Evolutionary conservation across 2,329 filamentous ascomycete genomes (phyloP).

Genomic region (Fusarium papillatum): DNA sequence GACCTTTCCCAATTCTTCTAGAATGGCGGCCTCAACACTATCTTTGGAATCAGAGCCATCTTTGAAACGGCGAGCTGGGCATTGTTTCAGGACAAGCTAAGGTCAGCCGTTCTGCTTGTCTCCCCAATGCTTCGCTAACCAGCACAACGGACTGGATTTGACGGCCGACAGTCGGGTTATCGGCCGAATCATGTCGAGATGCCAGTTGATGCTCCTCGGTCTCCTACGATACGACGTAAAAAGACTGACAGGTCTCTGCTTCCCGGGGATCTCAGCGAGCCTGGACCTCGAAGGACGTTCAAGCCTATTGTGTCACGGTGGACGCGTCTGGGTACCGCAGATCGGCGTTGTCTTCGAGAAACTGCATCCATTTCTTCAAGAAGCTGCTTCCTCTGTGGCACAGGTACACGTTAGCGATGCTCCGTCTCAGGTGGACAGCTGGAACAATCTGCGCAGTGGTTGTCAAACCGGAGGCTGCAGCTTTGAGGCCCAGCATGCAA

Average conservation of each 20-base stretch:
- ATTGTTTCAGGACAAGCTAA: constrained; percentile 36
- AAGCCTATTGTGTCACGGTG: constrained; percentile 46
- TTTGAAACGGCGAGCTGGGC: constrained; percentile 16
- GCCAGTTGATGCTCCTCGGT: neutral
- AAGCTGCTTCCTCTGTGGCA: constrained; percentile 82
- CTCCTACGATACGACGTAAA: neutral
- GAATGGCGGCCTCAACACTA: constrained; percentile 7
- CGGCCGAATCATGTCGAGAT: constrained; percentile 15
- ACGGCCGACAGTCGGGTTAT: constrained; percentile 15
- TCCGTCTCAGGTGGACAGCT: constrained; percentile 39
- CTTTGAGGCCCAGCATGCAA: constrained; percentile 17
- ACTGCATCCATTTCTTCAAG: constrained; percentile 91
- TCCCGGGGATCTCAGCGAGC: neutral
- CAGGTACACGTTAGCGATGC: constrained; percentile 28
- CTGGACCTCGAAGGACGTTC: constrained; percentile 2
- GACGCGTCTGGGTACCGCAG: constrained; percentile 85
- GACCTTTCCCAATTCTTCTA: constrained; percentile 16
- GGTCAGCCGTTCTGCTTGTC: constrained; percentile 13
- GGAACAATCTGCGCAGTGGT: constrained; percentile 34
- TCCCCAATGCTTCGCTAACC: constrained; percentile 10
- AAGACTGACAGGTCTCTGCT: neutral
- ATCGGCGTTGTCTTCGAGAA: constrained; percentile 91
- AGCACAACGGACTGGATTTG: constrained; percentile 11
- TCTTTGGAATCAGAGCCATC: constrained; percentile 10
- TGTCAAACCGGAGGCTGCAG: constrained; percentile 24